Base-by-base conservation (phyloP, 495 filamentous ascomycete genomes). In the Extremus antarcticus region DNA sequence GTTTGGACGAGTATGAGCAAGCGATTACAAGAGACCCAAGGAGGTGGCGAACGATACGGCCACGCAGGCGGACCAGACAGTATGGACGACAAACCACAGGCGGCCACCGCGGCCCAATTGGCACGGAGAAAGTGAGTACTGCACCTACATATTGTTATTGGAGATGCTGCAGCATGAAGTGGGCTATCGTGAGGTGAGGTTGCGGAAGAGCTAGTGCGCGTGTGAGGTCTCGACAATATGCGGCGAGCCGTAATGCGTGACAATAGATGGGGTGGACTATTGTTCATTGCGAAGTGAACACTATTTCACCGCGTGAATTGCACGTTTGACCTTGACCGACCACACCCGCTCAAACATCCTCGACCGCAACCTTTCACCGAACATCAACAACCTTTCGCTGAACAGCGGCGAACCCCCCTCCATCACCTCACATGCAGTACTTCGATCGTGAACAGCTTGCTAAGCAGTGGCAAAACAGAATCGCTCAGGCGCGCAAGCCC, bases 61-160 rank as follows among this genome's bases (percentile, higher is more conserved):
- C 39, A 25, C 15, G 17, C 21, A 23, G 7, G n/a, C 8, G 43
- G 25, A 9, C 46, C 35, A 8, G 29, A 25, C 8, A 45, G 20
- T 20, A 25, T 19, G 23, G 38, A 15, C 17, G 53, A 41, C 1
- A 39, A 49, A 8, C 63, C 63, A 19, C 35, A 23, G 15, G n/a
- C 40, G 17, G 63, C 63, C 16, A 63, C 63, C 10, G 57, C 63
- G 2, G 60, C 60, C 20, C 63, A 65, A 50, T 11, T 65, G 49
- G 63, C 63, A 19, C 22, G 25, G 32, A 50, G 63, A 21, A 60
- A 58, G 63, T 65, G 38, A 63, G 63, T 63, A 17, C 13, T 3
- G 23, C 9, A n/a, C n/a, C n/a, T n/a, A n/a, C n/a, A n/a, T n/a
- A n/a, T n/a, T n/a, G n/a, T n/a, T n/a, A n/a, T n/a, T n/a, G n/a